A percentile compares a stretch with the other conserved stretches of the same genome.
phyloP scores from a whole-genome alignment of 257 asterid species.

The Dorcoceras hygrometricum region DNA sequence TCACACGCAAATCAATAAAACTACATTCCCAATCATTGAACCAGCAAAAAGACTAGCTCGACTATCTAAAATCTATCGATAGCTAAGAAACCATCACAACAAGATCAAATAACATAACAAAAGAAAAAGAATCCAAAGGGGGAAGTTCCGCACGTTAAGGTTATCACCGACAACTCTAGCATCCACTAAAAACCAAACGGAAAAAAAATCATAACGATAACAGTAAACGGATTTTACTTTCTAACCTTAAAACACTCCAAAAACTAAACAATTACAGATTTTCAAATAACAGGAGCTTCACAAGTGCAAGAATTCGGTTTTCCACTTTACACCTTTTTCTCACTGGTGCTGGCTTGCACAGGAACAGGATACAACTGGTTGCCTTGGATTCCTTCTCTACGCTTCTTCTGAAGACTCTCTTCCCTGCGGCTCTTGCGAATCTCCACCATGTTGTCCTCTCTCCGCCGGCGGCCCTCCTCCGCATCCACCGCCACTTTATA shows the following conservation, averaged over 20 bases:
- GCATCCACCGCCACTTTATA: conserved; percentile 90
- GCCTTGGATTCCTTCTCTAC: conserved; percentile 56
- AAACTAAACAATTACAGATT: neutral
- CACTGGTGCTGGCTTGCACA: conserved; percentile 44
- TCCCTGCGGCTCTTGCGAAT: conserved; percentile 83
- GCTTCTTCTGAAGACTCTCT: conserved; percentile 88
- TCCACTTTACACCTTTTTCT: conserved; percentile 49
- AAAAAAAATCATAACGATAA: neutral
- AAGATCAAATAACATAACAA: neutral
- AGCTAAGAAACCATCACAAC: neutral
- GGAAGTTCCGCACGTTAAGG: too few species aligned
- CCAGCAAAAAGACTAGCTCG: neutral
- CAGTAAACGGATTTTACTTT: neutral
- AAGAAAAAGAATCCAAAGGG: neutral
- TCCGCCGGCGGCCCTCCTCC: conserved; percentile 85
- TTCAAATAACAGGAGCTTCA: conserved; percentile 9
- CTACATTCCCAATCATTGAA: neutral
- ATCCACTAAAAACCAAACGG: neutral
- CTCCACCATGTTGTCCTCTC: conserved; percentile 97
- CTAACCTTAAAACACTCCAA: neutral
- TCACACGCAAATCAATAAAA: neutral
- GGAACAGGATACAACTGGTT: conserved; percentile 45
- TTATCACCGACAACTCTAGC: neutral
- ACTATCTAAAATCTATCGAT: neutral
- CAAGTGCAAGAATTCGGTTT: neutral